phyloP scores from a whole-genome alignment of 2,329 filamentous ascomycete genomes.

The Torrubiellomyces zombiae region DNA sequence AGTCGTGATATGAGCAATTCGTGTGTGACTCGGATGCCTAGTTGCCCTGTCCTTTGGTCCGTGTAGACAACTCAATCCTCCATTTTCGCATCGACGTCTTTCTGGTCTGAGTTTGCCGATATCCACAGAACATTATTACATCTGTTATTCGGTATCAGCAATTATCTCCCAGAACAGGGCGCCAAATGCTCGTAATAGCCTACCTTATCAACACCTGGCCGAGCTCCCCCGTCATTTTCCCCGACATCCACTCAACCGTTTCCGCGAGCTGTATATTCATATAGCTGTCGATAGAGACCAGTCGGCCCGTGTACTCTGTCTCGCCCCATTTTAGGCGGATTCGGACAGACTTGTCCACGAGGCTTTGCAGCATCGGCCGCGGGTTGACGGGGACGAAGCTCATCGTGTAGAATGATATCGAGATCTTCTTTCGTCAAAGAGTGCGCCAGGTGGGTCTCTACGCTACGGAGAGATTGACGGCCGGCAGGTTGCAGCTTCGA shows the following conservation, averaged over 20 bases:
- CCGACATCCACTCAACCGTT: conserved; percentile 83
- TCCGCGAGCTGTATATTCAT: conserved; percentile 94
- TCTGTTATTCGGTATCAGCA: conserved; percentile 22
- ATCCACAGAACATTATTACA: conserved; percentile 99
- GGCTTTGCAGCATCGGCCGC: conserved; percentile 84
- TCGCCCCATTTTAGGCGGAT: conserved; percentile 96
- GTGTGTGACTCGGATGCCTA: no score
- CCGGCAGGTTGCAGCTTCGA: no score
- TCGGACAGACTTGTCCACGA: conserved; percentile 80
- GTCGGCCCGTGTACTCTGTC: conserved; percentile 87
- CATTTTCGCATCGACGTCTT: no score
- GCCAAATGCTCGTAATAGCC: conserved; percentile 7
- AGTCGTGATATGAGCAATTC: no score
- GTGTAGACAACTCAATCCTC: no score
- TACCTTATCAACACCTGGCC: conserved; percentile 88
- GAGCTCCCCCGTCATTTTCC: conserved; percentile 67
- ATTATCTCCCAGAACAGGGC: background rate
- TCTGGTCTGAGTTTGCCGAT: no score
- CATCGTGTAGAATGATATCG: conserved; percentile 11
- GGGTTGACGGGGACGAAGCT: conserved; percentile 86
- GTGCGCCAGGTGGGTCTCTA: no score
- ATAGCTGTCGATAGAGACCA: conserved; percentile 91
- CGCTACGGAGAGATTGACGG: no score
- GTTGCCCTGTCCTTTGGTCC: no score
- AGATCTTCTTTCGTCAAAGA: no score